These are phyloP conservation scores for Agastache rugosa DNA, from an alignment of 257 asterid species.

Conservation along the genomic window DNA sequence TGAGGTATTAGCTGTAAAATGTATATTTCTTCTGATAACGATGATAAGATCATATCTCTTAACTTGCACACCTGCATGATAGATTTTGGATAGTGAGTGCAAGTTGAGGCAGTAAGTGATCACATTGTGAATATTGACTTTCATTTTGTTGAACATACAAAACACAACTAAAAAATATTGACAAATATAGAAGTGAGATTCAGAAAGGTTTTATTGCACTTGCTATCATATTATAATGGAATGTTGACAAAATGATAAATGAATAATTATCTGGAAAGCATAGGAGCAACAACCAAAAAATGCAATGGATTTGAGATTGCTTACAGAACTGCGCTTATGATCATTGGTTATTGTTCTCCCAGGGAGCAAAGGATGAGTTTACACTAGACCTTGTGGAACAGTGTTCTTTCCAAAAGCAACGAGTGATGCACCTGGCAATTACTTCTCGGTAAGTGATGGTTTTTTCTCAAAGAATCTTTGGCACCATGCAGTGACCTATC, in stretches of 20 bases:
- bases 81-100: slow-evolving; percentile 12
- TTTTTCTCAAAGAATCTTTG: slow-evolving; percentile 14
- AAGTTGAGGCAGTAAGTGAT: slow-evolving; percentile 6
- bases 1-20: slow-evolving; percentile 58
- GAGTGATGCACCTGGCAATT: slow-evolving; percentile 81
- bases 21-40: slow-evolving; percentile 18
- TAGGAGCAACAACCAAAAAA: slow-evolving; percentile 2
- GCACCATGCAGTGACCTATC: slow-evolving; percentile 1
- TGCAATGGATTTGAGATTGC: slow-evolving; percentile 22
- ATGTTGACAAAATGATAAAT: slow-evolving; percentile 3
- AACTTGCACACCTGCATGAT: background rate
- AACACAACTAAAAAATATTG: background rate
- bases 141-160: background rate
- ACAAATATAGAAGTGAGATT: background rate
- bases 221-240: background rate
- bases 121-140: background rate
- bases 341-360: slow-evolving; percentile 29
- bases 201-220: slow-evolving; percentile 4
- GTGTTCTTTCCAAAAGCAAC: slow-evolving; percentile 82
- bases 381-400: slow-evolving; percentile 94
- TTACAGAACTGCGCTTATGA: slow-evolving; percentile 11
- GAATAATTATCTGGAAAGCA: background rate
- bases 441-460: slow-evolving; percentile 72
- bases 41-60: slow-evolving; percentile 6
- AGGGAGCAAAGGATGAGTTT: slow-evolving; percentile 98